phyloP scores from a whole-genome alignment of 768 basidiomycete genomes.

The Cystobasidium ongulense region DNA sequence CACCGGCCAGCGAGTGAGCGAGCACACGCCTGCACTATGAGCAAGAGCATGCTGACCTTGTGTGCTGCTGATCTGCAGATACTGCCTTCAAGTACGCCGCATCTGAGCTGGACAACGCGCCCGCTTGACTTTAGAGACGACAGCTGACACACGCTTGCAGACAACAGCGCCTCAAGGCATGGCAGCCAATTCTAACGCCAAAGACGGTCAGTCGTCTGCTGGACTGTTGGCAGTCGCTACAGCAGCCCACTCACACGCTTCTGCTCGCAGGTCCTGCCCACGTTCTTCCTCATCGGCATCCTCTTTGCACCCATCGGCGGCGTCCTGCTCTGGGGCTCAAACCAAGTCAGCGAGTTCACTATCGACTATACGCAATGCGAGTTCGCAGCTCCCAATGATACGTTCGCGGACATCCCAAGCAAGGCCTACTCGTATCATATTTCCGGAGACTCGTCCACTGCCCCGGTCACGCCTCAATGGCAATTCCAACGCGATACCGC shows the following conservation, averaged over 20 bases:
- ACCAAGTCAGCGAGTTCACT: constrained; percentile 79
- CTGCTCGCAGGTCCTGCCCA: constrained; percentile 60
- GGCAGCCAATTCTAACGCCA: constrained; percentile 98
- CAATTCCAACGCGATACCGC: constrained; percentile 58
- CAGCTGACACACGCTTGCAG: constrained; percentile 71
- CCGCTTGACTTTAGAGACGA: not conserved
- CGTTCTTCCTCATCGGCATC: constrained; percentile 86
- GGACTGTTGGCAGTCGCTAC: not conserved
- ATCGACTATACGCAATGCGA: constrained; percentile 94
- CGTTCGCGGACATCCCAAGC: constrained; percentile 55
- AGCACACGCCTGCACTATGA: too few species aligned
- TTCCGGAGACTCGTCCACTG: constrained; percentile 50
- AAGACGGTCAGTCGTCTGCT: constrained; percentile 56
- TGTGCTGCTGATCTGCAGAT: constrained; percentile 16
- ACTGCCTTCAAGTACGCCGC: constrained; percentile 51
- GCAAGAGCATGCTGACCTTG: constrained; percentile 6
- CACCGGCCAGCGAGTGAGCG: constrained; percentile 7
- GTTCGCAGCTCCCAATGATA: constrained; percentile 51
- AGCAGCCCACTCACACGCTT: not conserved
- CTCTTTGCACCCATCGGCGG: constrained; percentile 94
- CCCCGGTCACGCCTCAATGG: constrained; percentile 58
- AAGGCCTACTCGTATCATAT: constrained; percentile 55
- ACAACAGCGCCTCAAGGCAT: constrained; percentile 97
- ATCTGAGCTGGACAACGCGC: not conserved
- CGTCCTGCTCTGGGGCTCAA: constrained; percentile 74